These are phyloP conservation scores for Passalora sequoiae DNA, from an alignment of 2,329 filamentous ascomycete genomes.

Conservation along the genomic window DNA sequence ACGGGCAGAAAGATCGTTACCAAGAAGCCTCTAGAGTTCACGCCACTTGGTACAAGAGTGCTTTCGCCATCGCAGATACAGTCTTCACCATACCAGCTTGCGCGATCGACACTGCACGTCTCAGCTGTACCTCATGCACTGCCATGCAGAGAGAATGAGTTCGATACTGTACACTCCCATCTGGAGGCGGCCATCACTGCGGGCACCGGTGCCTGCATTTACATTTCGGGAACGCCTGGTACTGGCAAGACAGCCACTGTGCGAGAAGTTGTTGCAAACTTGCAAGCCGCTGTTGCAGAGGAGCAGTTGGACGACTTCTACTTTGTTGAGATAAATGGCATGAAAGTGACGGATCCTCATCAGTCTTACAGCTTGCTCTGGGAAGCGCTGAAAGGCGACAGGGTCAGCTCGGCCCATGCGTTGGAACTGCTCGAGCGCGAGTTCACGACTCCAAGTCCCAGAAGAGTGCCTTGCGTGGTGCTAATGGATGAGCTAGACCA, in stretches of 20 bases:
- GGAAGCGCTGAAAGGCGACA: slow-evolving; percentile 90
- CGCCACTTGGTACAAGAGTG: slow-evolving; percentile 81
- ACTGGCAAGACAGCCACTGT: slow-evolving; percentile 98
- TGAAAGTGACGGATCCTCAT: slow-evolving; percentile 98
- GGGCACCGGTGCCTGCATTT: slow-evolving; percentile 91
- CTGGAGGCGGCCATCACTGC: slow-evolving; percentile 91
- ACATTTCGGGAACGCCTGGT: slow-evolving; percentile 97
- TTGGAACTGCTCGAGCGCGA: slow-evolving; percentile 86
- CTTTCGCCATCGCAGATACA: slow-evolving; percentile 70
- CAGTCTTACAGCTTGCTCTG: slow-evolving; percentile 93
- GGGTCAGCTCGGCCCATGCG: slow-evolving; percentile 86
- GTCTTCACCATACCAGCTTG: slow-evolving; percentile 85
- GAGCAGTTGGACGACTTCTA: slow-evolving; percentile 98
- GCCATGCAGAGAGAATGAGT: slow-evolving; percentile 88
- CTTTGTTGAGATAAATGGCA: slow-evolving; percentile 98
- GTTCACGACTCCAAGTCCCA: slow-evolving; percentile 84
- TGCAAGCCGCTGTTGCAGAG: slow-evolving; percentile 79
- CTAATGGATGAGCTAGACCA: slow-evolving; percentile 98
- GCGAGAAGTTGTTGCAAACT: slow-evolving; percentile 81
- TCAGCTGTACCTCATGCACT: slow-evolving; percentile 85
- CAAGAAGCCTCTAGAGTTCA: slow-evolving; percentile 91
- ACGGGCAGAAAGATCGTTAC: slow-evolving; percentile 65
- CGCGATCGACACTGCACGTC: slow-evolving; percentile 83
- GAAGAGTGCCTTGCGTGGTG: slow-evolving; percentile 90
- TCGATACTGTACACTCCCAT: slow-evolving; percentile 85